Conservation (phyloP, 306 rosid species). For the Quillaja saponaria region DNA sequence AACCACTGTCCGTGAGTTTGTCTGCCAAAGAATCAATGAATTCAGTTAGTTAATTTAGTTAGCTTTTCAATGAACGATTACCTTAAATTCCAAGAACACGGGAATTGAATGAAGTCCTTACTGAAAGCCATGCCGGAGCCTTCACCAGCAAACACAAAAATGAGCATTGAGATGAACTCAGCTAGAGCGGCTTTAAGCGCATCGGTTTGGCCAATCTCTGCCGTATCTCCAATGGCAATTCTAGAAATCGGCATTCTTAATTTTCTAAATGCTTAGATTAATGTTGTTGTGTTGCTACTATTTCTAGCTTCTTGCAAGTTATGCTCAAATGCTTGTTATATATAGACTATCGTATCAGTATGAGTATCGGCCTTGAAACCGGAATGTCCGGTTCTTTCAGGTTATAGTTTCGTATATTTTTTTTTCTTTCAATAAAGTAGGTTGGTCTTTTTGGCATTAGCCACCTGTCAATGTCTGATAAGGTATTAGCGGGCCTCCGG, state of each 20-base stretch:
- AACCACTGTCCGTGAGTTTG: constrained; percentile 56
- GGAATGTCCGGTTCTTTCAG: constrained; percentile 33
- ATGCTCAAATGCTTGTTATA: constrained; percentile 26
- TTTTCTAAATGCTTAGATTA: neutral
- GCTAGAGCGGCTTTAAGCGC: constrained; percentile 72
- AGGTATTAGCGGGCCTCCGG: constrained; percentile 48
- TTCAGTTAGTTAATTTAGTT: too few relatives aligned
- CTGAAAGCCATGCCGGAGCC: constrained; percentile 82
- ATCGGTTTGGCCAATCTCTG: constrained; percentile 57
- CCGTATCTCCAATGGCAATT: constrained; percentile 52
- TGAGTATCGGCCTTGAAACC: constrained; percentile 14
- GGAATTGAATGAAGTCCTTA: constrained; percentile 30
- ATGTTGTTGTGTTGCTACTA: neutral
- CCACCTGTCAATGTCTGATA: constrained; percentile 32
- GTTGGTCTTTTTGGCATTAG: neutral
- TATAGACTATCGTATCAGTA: constrained; percentile 23
- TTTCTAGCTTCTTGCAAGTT: constrained; percentile 10
- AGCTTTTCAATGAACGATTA: constrained; percentile 51
- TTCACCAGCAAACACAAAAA: constrained; percentile 84
- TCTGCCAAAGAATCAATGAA: too few relatives aligned
- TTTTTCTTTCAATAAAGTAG: neutral
- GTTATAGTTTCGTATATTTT: too few relatives aligned
- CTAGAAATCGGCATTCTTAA: constrained; percentile 52
- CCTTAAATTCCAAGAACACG: neutral
- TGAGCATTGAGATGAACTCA: constrained; percentile 76